Evolutionary conservation across 495 filamentous ascomycete genomes (phyloP).

Genomic region (Penicillium ucsense): DNA sequence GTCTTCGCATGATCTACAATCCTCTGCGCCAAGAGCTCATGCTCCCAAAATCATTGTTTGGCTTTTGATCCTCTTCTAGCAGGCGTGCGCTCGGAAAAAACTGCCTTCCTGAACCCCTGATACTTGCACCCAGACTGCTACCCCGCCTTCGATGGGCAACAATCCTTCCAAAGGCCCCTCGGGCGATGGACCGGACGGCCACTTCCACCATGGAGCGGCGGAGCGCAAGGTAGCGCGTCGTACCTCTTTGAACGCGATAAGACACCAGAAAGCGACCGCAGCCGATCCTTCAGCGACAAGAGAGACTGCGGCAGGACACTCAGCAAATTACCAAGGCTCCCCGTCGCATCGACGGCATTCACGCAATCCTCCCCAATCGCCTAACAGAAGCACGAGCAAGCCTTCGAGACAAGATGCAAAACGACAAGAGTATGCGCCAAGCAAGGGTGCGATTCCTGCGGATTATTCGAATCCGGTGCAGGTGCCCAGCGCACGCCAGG

Average conservation of each 20-base stretch:
- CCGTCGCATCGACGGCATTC: slow-evolving; percentile 33
- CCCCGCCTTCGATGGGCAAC: slow-evolving; percentile 38
- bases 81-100: background rate
- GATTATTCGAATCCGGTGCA: slow-evolving; percentile 40
- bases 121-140: slow-evolving; percentile 3
- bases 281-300: slow-evolving; percentile 34
- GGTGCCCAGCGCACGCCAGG: slow-evolving; percentile 35
- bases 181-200: slow-evolving; percentile 24
- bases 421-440: slow-evolving; percentile 15
- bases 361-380: slow-evolving; percentile 22
- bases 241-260: slow-evolving; percentile 30
- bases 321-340: slow-evolving; percentile 25
- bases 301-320: slow-evolving; percentile 32
- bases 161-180: slow-evolving; percentile 39
- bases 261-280: slow-evolving; percentile 28
- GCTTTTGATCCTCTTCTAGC: slow-evolving; percentile 1
- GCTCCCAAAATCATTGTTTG: slow-evolving; percentile 13
- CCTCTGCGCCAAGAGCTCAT: slow-evolving; percentile 12
- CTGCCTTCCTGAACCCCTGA: slow-evolving; percentile 1
- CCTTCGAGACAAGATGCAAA: slow-evolving; percentile 15
- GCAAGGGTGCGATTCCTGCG: slow-evolving; percentile 14
- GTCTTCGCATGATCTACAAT: slow-evolving; percentile 2
- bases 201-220: slow-evolving; percentile 15
- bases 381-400: slow-evolving; percentile 13
- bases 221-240: slow-evolving; percentile 34